Evolutionary conservation across 2,329 filamentous ascomycete genomes (phyloP), one percentile per base, ranked within the genome.

Genomic region (Myriosclerotinia scirpicola): DNA sequence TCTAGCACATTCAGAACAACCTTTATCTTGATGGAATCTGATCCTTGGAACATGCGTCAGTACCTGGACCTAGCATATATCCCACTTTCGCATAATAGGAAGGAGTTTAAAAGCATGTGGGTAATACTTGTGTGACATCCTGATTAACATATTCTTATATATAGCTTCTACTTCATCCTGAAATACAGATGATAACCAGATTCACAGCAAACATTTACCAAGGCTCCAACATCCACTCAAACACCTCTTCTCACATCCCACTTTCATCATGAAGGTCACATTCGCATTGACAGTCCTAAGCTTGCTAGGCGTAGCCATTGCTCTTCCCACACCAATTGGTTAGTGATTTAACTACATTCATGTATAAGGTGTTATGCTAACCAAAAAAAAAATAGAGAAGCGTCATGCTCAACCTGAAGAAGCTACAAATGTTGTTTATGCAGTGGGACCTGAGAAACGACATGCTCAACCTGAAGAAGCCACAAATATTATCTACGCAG

Each of bases 261-360:
- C 56, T 12, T 3, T 60, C 56, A 60, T 60, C 42, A 60, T 60
- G 56, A 60, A 60, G 56, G n/a, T 60, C 44, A 38, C 56, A 46
- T 48, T 34, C 12, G 40, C 26, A 60, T 60, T 60, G 2, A 22
- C 56, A 22, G 56, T 36, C 20, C 36, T 60, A 42, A 60, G 56
- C 30, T 48, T 60, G 22, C 56, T 60, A 26, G 17, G 56, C 3
- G 44, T 60, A 36, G 26, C 56, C 22, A n/a, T 60, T 22, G 42
- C 56, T 34, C 40, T 48, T 8, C 56, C 56, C 4, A 48, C 44
- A 36, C 42, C 30, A 60, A 15, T n/a, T 20, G 56, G 56, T 22
- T 26, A 12, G 56, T 48, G 17, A 9, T 30, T 11, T 22, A 15
- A 36, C 2, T 48, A 8, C 22, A 15, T 36, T 36, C 8, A 38